Evolutionary conservation across 2,329 filamentous ascomycete genomes (phyloP).

Genomic region (Aspergillus sojae): DNA sequence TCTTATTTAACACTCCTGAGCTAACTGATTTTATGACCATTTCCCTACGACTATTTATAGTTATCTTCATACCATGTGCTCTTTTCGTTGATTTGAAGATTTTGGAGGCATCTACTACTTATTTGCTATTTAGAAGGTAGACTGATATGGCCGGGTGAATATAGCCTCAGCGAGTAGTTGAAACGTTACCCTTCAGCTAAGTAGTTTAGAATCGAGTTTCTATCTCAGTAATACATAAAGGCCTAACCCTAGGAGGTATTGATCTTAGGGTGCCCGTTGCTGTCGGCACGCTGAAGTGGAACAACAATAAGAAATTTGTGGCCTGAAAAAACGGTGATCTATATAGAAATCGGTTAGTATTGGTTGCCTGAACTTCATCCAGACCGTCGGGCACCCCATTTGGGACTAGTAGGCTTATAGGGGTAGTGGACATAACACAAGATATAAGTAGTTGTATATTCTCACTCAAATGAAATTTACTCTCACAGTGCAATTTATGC

Average conservation of each 20-base stretch:
- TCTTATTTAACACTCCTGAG: no score
- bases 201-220: background rate
- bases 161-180: no score
- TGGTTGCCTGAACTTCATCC: background rate
- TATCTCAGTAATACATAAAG: no score
- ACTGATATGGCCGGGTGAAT: background rate
- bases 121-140: no score
- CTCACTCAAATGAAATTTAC: background rate
- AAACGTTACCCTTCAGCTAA: background rate
- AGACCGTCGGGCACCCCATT: background rate
- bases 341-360: background rate
- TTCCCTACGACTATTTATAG: background rate
- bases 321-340: background rate
- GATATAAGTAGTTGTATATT: background rate
- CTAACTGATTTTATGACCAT: background rate
- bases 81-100: background rate
- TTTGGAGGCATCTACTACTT: background rate
- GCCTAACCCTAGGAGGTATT: no score
- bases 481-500: background rate
- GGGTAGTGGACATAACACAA: background rate
- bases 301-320: no score
- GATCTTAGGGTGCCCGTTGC: no score
- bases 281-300: no score
- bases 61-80: background rate
- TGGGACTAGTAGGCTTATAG: background rate